Conservation (phyloP, 306 rosid species). For the Cicer chorassanicum region DNA sequence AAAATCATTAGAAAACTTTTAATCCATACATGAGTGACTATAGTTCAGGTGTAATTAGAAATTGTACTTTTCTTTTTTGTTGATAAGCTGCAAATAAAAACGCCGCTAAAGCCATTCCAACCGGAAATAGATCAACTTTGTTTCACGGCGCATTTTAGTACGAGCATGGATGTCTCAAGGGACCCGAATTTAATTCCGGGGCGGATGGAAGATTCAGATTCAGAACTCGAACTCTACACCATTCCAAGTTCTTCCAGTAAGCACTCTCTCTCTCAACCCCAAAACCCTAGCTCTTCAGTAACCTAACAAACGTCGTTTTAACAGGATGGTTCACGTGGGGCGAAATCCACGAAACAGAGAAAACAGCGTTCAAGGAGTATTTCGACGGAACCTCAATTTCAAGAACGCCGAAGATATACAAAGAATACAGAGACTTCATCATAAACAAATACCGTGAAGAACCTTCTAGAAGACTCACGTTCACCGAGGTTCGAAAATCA, state of each 20-base stretch:
- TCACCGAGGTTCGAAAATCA: slow-evolving; percentile 85
- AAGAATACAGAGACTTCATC: slow-evolving; percentile 84
- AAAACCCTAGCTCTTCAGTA: slow-evolving; percentile 41
- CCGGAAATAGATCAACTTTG: neutral
- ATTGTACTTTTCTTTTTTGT: too few relatives aligned
- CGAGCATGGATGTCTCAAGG: slow-evolving; percentile 54
- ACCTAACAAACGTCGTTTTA: slow-evolving; percentile 35
- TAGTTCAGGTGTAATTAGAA: too few relatives aligned
- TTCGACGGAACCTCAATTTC: slow-evolving; percentile 77
- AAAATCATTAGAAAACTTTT: too few relatives aligned
- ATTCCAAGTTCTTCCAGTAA: slow-evolving; percentile 91
- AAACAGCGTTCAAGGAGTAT: slow-evolving; percentile 63
- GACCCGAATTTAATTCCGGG: slow-evolving; percentile 59
- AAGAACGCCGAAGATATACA: slow-evolving; percentile 74
- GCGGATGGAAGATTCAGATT: slow-evolving; percentile 75
- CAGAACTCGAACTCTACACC: slow-evolving; percentile 92
- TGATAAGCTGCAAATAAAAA: too few relatives aligned
- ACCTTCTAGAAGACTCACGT: slow-evolving; percentile 77
- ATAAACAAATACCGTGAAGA: slow-evolving; percentile 89
- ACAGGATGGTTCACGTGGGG: slow-evolving; percentile 97
- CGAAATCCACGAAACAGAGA: slow-evolving; percentile 85
- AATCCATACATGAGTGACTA: too few relatives aligned
- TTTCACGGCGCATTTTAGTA: neutral
- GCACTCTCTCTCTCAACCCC: slow-evolving; percentile 18
- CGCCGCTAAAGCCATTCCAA: neutral